Base-by-base conservation (phyloP, 2,329 filamentous ascomycete genomes). In the Pseudocercospora fijiensis region DNA sequence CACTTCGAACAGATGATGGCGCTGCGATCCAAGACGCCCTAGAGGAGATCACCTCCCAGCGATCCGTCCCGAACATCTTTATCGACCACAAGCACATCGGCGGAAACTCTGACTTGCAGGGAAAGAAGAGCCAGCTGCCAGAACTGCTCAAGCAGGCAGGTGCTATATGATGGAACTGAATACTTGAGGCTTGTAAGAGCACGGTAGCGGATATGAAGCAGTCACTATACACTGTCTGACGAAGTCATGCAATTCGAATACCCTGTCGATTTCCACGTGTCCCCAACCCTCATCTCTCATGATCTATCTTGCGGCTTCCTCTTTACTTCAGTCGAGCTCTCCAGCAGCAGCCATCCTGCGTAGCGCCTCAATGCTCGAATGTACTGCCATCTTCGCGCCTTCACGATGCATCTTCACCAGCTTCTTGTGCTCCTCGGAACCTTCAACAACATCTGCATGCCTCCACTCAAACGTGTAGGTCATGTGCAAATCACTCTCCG, bases 11-110 rank as follows among this genome's bases (percentile, higher is more conserved):
- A 96, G 92, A 88, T 68, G 94, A 98, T 75, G 94, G 95, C 69
- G 77, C 81, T 69, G 92, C 83, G 11, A 86, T 99, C 74, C 95
- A 99, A 83, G 83, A 87, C 69, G 92, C 92, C 26, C 90, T 99
- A 65, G 78, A 86, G 71, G 85, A 94, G 68, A 86, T 98, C 73
- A 91, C 88, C 62, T 84, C 85, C 77, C 95, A 99, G 84, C 84
- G 88, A 74, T 94, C 91, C 73, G 95, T 99, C 5, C 95, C 95
- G 73, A 98, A 98, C 83, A 90, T 96, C 82, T 98, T 90, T 84
- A 98, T 99, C 80, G 82, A 81, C 72, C 82, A 92, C 82, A 82
- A 96, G 83, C 94, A 97, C 81, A 96, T 99, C 77, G 95, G 95
- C 68, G 95, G 95, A 71, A 98, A 98, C 86, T 96, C 92, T 24